Evolutionary conservation across 768 basidiomycete species (phyloP).

Genomic region (Suillus alpinus): DNA sequence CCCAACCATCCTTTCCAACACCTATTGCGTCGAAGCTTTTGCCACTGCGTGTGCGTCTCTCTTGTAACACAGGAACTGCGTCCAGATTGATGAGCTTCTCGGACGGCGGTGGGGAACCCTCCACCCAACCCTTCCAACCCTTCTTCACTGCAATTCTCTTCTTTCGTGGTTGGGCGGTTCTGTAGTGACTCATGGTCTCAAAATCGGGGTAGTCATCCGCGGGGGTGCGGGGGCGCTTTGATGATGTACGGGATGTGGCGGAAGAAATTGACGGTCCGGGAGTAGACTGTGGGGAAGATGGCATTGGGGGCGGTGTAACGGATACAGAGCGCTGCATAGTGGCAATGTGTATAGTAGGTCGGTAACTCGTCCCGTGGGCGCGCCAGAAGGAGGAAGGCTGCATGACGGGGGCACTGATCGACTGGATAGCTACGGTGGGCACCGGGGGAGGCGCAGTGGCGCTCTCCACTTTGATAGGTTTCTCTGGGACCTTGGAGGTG

Average conservation of each 20-base stretch:
- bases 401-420: slow-evolving; percentile 28
- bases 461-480: slow-evolving; percentile 20
- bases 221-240: slow-evolving; percentile 76
- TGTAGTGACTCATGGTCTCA: not conserved
- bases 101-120: slow-evolving; percentile 78
- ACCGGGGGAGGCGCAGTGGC: slow-evolving; percentile 18
- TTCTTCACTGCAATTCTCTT: slow-evolving; percentile 66
- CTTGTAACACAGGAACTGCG: slow-evolving; percentile 63
- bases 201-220: slow-evolving; percentile 45
- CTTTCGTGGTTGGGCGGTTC: slow-evolving; percentile 44
- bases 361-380: slow-evolving; percentile 38
- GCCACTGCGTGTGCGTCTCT: slow-evolving; percentile 78
- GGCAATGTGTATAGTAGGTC: slow-evolving; percentile 69
- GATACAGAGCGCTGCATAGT: slow-evolving; percentile 69
- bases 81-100: slow-evolving; percentile 82
- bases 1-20: slow-evolving; percentile 76
- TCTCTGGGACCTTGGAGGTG: slow-evolving; percentile 34
- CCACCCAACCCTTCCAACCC: slow-evolving; percentile 91
- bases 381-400: slow-evolving; percentile 60
- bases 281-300: slow-evolving; percentile 67
- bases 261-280: slow-evolving; percentile 76
- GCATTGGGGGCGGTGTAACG: slow-evolving; percentile 68
- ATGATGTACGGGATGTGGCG: slow-evolving; percentile 71
- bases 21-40: slow-evolving; percentile 83
- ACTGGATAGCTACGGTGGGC: slow-evolving; percentile 16